Conservation (phyloP, 2,329 filamentous ascomycete species). For the Diplodia intermedia region DNA sequence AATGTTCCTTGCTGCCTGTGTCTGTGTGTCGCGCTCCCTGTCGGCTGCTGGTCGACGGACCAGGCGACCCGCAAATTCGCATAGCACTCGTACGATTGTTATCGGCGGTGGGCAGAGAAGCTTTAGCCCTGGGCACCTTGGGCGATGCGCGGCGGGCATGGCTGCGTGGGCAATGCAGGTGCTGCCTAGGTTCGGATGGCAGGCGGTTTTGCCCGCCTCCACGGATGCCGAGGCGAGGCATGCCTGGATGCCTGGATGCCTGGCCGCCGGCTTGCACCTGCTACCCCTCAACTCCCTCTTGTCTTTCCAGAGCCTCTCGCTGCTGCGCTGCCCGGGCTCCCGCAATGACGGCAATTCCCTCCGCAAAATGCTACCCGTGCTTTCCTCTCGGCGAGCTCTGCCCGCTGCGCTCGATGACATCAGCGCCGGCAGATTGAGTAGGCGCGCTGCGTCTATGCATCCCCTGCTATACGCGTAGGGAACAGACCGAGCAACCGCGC, state of each 20-base stretch:
- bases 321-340: background rate
- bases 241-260: conserved; percentile 7
- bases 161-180: background rate
- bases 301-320: background rate
- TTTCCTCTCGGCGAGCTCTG: background rate
- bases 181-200: background rate
- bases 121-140: background rate
- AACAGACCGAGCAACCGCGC: too few species aligned
- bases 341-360: background rate
- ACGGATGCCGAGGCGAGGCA: background rate
- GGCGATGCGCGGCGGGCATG: conserved; percentile 14
- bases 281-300: background rate
- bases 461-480: too few species aligned
- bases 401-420: conserved; percentile 2
- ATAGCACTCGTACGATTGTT: conserved; percentile 19
- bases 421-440: background rate
- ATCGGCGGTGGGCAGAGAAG: conserved; percentile 2
- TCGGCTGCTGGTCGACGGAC: background rate
- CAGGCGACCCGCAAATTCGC: conserved; percentile 13
- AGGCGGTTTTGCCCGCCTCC: conserved; percentile 7
- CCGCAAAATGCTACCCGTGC: background rate
- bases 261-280: background rate
- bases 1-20: too few species aligned
- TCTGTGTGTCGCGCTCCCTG: too few species aligned
- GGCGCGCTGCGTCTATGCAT: too few species aligned